Conservation (phyloP, 2,329 filamentous ascomycete species). For the Neurospora crassa region DNA sequence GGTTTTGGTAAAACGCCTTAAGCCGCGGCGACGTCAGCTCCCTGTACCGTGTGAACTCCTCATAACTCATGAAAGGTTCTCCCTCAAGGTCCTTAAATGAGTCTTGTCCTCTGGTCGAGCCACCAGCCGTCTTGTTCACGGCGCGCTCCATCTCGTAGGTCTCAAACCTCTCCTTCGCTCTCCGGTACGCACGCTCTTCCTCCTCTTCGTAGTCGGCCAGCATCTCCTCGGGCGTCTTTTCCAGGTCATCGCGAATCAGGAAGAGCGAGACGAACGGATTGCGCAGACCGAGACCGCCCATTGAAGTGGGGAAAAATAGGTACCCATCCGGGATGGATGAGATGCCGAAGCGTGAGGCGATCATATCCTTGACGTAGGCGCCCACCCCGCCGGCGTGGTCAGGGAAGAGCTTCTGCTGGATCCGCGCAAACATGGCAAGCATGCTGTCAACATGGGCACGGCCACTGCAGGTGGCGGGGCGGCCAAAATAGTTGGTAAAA, state of each 20-base stretch:
- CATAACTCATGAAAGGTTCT: slow-evolving; percentile 34
- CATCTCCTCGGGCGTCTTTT: slow-evolving; percentile 20
- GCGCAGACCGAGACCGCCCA: slow-evolving; percentile 37
- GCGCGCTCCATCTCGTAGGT: slow-evolving; percentile 8
- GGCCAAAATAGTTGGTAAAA: slow-evolving; percentile 43
- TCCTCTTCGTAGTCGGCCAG: slow-evolving; percentile 24
- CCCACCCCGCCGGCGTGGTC: slow-evolving; percentile 33
- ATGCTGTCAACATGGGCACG: slow-evolving; percentile 41
- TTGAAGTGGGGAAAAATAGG: slow-evolving; percentile 35
- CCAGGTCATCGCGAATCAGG: slow-evolving; percentile 27
- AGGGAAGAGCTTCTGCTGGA: slow-evolving; percentile 36
- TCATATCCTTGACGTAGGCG: slow-evolving; percentile 43
- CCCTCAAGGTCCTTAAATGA: slow-evolving; percentile 21
- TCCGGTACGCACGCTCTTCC: slow-evolving; percentile 27
- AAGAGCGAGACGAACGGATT: slow-evolving; percentile 35
- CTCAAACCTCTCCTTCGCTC: slow-evolving; percentile 27
- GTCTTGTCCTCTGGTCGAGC: background rate
- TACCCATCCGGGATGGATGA: slow-evolving; percentile 32
- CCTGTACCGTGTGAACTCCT: slow-evolving; percentile 33
- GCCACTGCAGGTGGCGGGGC: slow-evolving; percentile 41
- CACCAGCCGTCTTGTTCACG: background rate
- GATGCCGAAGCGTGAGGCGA: slow-evolving; percentile 41
- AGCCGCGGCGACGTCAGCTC: slow-evolving; percentile 29
- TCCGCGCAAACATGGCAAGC: slow-evolving; percentile 36
- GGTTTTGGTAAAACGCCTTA: slow-evolving; percentile 23